A percentile compares a stretch with the other conserved stretches of the same genome.
Conservation (phyloP, 2,329 filamentous ascomycete species). For the Penicillium sp. region DNA sequence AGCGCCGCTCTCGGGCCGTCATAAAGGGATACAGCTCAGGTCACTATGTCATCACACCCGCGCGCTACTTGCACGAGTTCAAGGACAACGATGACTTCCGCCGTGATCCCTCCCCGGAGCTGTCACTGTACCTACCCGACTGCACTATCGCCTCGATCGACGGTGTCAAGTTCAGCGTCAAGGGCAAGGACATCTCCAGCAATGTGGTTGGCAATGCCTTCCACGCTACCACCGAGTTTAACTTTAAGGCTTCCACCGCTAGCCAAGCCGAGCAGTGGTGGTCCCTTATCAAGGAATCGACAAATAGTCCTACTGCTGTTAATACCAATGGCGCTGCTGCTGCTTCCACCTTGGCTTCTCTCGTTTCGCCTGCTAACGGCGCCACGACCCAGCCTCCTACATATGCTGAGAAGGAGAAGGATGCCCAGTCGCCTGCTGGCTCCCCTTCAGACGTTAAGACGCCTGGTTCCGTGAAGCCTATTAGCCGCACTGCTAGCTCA, state of each 20-base stretch:
- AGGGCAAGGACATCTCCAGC: constrained; percentile 88
- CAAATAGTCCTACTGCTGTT: constrained; percentile 7
- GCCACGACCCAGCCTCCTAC: constrained; percentile 22
- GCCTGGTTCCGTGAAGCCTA: neutral
- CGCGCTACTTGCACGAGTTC: constrained; percentile 92
- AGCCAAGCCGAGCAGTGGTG: constrained; percentile 85
- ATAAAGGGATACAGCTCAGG: constrained; percentile 73
- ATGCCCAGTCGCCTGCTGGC: neutral
- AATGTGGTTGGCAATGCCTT: constrained; percentile 77
- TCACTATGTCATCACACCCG: constrained; percentile 88
- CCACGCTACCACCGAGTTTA: constrained; percentile 74
- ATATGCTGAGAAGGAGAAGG: constrained; percentile 20
- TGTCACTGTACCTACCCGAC: constrained; percentile 90
- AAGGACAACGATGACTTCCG: constrained; percentile 80
- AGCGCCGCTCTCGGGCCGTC: constrained; percentile 88
- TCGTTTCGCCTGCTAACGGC: constrained; percentile 1
- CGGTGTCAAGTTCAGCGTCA: constrained; percentile 87
- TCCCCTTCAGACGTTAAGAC: neutral
- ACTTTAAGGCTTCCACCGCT: constrained; percentile 83
- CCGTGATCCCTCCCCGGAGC: constrained; percentile 67
- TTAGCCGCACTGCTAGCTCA: constrained; percentile 27
- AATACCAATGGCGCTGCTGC: constrained; percentile 3
- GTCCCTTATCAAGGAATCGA: constrained; percentile 60
- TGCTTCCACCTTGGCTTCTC: constrained; percentile 7
- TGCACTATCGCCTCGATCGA: constrained; percentile 72